Base-by-base conservation (phyloP, 2,329 filamentous ascomycete genomes). In the Aspergillus bombycis region DNA sequence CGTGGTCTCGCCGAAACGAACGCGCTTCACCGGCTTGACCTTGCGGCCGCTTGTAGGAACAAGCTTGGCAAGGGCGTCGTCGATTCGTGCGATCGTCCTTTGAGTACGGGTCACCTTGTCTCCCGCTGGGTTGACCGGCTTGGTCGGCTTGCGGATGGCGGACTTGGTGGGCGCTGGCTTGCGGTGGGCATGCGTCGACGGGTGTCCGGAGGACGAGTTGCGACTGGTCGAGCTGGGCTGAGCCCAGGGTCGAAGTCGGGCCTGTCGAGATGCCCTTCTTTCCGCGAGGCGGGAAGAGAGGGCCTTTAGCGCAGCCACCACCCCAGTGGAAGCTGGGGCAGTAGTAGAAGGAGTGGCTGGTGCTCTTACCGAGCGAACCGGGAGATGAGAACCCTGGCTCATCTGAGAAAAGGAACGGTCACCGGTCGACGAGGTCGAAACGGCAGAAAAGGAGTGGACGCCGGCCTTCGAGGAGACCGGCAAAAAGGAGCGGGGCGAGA, bases 1-100 rank as follows among this genome's bases (percentile, higher is more conserved):
- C 21, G 65, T 69, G 50, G 56, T 64, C 41, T 67, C 69, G 32
- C 67, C 68, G 67, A 75, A 74, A 61, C 67, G 69, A 63, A 75
- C 38, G 41, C 65, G 62, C 57, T 65, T 63, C 26, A 2, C 19
- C 1, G 14, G 26, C 26, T 16, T 10, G 14, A 7, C 48, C 48
- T 52, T 52, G 10, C 26, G 26, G 48, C 21, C 8, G 38, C 43
- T 21, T 21, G n/a, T 23, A 7, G 26, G 6, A 32, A 32, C 48
- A 30, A 28, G 48, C 26, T 52, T 32, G 26, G 14, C 9, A 52
- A 52, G 26, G 48, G n/a, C 26, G 19, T 9, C 14, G 14, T n/a
- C 48, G 48, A 52, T 12, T 32, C 58, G 55, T 28, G 63, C 58
- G 58, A 63, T 60, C 67, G 63, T 60, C 16, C 61, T 60, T 53